Conservation (phyloP, 2,329 filamentous ascomycete species). For the Stagonosporopsis rhizophila region DNA sequence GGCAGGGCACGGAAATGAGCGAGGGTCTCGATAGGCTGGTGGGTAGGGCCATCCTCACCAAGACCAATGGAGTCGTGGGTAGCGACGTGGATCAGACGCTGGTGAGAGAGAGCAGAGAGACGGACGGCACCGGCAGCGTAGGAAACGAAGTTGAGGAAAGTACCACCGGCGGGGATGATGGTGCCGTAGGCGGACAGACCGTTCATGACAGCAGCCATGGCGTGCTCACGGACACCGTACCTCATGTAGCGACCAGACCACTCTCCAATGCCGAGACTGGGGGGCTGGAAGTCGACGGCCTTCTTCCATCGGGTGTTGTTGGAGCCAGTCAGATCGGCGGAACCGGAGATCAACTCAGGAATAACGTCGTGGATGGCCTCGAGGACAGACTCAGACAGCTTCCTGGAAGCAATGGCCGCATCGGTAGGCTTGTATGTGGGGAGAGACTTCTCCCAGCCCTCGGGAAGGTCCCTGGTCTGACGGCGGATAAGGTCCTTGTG, state of each 20-base stretch:
- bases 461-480: conserved; percentile 81
- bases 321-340: conserved; percentile 96
- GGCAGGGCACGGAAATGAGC: conserved; percentile 98
- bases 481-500: conserved; percentile 83
- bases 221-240: conserved; percentile 92
- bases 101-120: conserved; percentile 88
- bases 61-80: conserved; percentile 99
- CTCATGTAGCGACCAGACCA: conserved; percentile 91
- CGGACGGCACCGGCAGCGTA: conserved; percentile 96
- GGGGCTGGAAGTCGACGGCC: conserved; percentile 96
- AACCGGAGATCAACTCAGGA: conserved; percentile 93
- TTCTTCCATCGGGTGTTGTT: conserved; percentile 99
- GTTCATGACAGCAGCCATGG: conserved; percentile 92
- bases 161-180: conserved; percentile 90
- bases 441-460: conserved; percentile 94
- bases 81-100: conserved; percentile 92
- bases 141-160: conserved; percentile 99
- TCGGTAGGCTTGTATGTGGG: conserved; percentile 90
- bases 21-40: conserved; percentile 98
- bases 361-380: conserved; percentile 82
- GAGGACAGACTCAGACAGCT: conserved; percentile 94
- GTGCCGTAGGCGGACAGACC: conserved; percentile 95
- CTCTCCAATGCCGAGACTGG: conserved; percentile 82
- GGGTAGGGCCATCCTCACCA: conserved; percentile 96
- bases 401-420: conserved; percentile 86